Percentiles rank a stretch among this genome's conserved stretches.
These are phyloP conservation scores for Thelonectria discophora DNA, from an alignment of 2,329 filamentous ascomycete genomes.

Conservation along the genomic window DNA sequence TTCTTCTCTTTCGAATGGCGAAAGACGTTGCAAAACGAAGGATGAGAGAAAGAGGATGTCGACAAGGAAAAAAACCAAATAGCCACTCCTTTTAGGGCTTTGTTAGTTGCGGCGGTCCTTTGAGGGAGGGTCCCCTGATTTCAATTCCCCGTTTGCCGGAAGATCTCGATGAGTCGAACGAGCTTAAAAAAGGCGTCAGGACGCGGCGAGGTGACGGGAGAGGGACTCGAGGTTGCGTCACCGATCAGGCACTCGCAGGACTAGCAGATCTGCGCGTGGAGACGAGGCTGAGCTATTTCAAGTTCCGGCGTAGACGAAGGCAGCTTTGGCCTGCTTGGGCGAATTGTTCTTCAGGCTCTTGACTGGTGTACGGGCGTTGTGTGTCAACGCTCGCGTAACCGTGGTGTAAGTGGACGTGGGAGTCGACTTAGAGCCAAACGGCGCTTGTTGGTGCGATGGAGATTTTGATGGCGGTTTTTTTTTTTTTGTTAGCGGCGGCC, in stretches of 20 bases:
- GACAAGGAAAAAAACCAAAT: not conserved
- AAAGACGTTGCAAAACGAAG: conserved; percentile 22
- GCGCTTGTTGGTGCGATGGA: conserved; percentile 6
- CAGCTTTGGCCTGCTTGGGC: conserved; percentile 30
- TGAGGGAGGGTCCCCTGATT: conserved; percentile 11
- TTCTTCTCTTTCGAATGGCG: conserved; percentile 20
- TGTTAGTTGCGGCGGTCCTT: conserved; percentile 9
- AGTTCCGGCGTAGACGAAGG: conserved; percentile 31
- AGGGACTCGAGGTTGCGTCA: conserved; percentile 36
- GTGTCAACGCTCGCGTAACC: conserved; percentile 13
- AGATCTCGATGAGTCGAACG: conserved; percentile 35
- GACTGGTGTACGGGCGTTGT: conserved; percentile 4
- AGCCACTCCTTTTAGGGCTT: not conserved
- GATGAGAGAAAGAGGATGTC: not conserved
- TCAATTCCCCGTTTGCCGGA: conserved; percentile 14
- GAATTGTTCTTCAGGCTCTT: conserved; percentile 28
- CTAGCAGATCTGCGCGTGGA: conserved; percentile 40
- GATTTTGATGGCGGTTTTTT: conserved; percentile 6
- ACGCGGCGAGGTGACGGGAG: conserved; percentile 28
- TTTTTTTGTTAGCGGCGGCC: conserved; percentile 2
- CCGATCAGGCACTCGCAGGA: conserved; percentile 37
- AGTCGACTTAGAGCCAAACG: conserved; percentile 23
- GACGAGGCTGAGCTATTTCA: conserved; percentile 38
- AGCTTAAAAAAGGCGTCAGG: conserved; percentile 32
- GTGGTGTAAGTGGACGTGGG: conserved; percentile 17